Base-by-base conservation (phyloP, 352 stramenopile genomes). In the Plasmopara muralis region DNA sequence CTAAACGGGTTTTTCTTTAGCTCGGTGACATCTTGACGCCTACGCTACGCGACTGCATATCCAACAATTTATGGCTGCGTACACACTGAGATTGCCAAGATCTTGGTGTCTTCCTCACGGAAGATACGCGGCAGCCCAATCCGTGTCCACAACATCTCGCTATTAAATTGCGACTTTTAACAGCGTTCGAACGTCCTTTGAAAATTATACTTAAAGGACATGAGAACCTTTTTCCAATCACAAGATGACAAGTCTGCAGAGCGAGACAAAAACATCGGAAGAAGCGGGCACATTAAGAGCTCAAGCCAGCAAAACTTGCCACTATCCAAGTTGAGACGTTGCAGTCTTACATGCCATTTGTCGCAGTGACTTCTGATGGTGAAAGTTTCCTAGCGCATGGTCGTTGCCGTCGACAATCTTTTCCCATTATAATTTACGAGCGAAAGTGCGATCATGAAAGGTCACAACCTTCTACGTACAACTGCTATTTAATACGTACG, bases 261-360 rank as follows among this genome's bases (percentile, higher is more conserved):
- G 9, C 38, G 50, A 37, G 43, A 52, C 31, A 62, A 47, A 18
- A 56, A 63, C 0, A 29, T 18, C 10, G 77, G 75, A 7, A 87
- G 57, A 9, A 37, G 18, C 2, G 74, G 68, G 31, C 87, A 88
- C 9, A 37, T 15, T 51, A 88, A 87, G 50, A 64, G 64, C 42
- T 88, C 77, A 44, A 77, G 72, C 77, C 80, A 90, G 40, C 80
- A 75, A 54, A 90, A 90, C 14, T 77, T 85, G 42, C 80, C 80
- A 55, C 73, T 87, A 40, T 88, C 80, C 40, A 90, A 60, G 49
- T 80, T 50, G 33, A 90, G 54, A 45, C 87, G 62, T 34, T 70
- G 47, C 37, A 52, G 18, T 13, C 59, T n/a, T 8, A 38, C 18
- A 43, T 48, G 40, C 18, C 41, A 46, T 2, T 15, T 41, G 5